Conservation (phyloP, 2,329 filamentous ascomycete species). For the Amylocarpus encephaloides region DNA sequence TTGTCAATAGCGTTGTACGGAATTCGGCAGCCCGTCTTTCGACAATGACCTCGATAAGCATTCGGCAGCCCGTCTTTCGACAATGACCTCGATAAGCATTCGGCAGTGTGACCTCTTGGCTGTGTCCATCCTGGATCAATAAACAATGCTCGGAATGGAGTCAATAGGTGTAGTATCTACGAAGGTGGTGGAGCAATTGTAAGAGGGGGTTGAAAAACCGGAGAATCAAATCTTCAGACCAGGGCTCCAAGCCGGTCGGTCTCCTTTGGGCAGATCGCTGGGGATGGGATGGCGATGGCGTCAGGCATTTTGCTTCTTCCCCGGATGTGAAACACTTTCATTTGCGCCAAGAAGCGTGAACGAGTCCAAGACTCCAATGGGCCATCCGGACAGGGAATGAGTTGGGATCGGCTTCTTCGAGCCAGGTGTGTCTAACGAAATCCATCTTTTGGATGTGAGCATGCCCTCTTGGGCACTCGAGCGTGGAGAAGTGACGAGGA, state of each 20-base stretch:
- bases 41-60: conserved; percentile 23
- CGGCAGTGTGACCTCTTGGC: too few relatives aligned
- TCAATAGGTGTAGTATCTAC: background rate
- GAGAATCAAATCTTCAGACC: background rate
- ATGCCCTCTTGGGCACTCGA: background rate
- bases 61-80: conserved; percentile 20
- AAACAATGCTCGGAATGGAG: too few relatives aligned
- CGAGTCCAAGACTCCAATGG: too few relatives aligned
- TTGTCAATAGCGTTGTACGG: conserved; percentile 12
- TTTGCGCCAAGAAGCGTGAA: conserved; percentile 7
- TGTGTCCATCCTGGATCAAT: too few relatives aligned
- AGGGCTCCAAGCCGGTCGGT: conserved; percentile 5
- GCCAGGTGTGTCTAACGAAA: background rate
- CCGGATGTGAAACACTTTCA: conserved; percentile 17
- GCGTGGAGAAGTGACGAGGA: background rate
- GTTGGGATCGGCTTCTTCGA: background rate
- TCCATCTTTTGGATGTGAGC: background rate
- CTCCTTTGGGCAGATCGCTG: conserved; percentile 10
- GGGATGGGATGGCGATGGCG: conserved; percentile 15
- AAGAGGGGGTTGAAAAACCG: background rate
- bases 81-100: conserved; percentile 21
- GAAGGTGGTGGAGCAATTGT: background rate
- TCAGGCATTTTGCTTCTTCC: conserved; percentile 11
- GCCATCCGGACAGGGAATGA: background rate
- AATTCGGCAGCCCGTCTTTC: conserved; percentile 21